phyloP scores from a whole-genome alignment of 371 early-diverging fungal species.

The Haplosporangium sp. region DNA sequence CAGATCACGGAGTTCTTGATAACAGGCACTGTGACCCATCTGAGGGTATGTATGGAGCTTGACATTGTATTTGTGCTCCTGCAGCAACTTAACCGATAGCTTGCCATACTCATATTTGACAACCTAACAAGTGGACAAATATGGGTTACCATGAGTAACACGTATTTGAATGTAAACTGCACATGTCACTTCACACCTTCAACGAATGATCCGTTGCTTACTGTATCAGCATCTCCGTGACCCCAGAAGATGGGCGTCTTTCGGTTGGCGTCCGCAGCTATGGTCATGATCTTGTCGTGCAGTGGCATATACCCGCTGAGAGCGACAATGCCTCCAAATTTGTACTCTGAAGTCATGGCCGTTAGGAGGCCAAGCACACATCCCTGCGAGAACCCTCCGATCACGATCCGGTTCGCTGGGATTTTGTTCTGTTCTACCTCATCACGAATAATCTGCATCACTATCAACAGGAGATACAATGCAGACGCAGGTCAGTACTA shows the following conservation, averaged over 20 bases:
- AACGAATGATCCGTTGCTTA: too few relatives aligned
- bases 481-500: neutral
- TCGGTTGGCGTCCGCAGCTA: conserved; percentile 77
- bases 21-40: conserved; percentile 82
- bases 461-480: conserved; percentile 40
- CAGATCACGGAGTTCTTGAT: conserved; percentile 84
- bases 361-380: conserved; percentile 82
- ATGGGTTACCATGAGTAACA: too few relatives aligned
- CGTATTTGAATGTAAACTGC: too few relatives aligned
- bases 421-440: conserved; percentile 85
- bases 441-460: conserved; percentile 75
- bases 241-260: conserved; percentile 87
- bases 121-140: conserved; percentile 48
- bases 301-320: conserved; percentile 89
- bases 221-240: conserved; percentile 85
- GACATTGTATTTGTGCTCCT: conserved; percentile 75
- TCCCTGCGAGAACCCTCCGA: conserved; percentile 97
- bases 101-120: conserved; percentile 81
- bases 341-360: conserved; percentile 79
- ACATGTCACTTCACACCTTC: too few relatives aligned
- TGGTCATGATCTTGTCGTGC: conserved; percentile 65
- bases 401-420: conserved; percentile 84
- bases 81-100: conserved; percentile 71
- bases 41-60: conserved; percentile 81
- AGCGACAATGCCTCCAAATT: conserved; percentile 64